phyloP scores from a whole-genome alignment of 2,329 filamentous ascomycete species.

The Bertia moriformis region DNA sequence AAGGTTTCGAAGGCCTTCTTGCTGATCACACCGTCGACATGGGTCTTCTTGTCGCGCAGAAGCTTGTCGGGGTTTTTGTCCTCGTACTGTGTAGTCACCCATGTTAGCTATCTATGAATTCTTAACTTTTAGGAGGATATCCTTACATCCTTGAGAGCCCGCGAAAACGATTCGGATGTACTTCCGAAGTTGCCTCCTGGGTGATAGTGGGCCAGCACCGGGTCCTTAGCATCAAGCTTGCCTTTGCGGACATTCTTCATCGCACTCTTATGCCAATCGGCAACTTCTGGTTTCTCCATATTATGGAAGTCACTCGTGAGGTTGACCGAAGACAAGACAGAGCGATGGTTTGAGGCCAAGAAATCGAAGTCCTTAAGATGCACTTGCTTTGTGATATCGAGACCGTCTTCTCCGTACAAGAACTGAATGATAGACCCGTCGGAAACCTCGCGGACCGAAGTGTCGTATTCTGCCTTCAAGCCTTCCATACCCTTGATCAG shows the following conservation, averaged over 20 bases:
- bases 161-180: background rate
- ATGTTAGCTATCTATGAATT: no score
- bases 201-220: background rate
- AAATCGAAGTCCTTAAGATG: constrained; percentile 86
- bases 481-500: constrained; percentile 98
- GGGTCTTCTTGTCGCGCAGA: constrained; percentile 7
- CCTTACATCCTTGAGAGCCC: background rate
- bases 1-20: constrained; percentile 71
- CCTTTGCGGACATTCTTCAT: constrained; percentile 1
- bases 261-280: background rate
- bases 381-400: constrained; percentile 87
- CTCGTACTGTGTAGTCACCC: constrained; percentile 40
- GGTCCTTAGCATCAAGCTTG: background rate
- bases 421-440: constrained; percentile 92
- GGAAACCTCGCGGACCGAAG: constrained; percentile 70
- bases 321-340: constrained; percentile 63
- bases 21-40: constrained; percentile 18
- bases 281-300: constrained; percentile 8
- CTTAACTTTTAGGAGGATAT: no score
- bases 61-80: constrained; percentile 19
- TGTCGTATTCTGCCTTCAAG: constrained; percentile 80
- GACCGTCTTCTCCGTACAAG: constrained; percentile 86
- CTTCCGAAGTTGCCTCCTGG: constrained; percentile 1
- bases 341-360: constrained; percentile 70
- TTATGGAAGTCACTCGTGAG: constrained; percentile 36